Evolutionary conservation across 2,329 filamentous ascomycete genomes (phyloP), one percentile per base, ranked within the genome.

Genomic region (Bipolaris zeicola): DNA sequence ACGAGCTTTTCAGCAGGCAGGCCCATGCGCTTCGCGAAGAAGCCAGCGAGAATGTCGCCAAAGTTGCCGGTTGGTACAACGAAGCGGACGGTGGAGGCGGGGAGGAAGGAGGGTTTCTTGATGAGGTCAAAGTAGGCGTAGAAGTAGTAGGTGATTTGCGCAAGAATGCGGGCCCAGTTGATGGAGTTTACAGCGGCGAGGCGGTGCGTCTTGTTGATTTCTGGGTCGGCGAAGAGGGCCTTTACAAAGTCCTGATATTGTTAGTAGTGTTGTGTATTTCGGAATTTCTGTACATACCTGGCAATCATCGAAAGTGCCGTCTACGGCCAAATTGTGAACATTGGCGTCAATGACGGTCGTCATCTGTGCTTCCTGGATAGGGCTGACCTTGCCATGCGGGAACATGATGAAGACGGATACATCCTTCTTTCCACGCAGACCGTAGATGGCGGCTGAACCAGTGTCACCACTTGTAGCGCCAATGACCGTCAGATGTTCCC

Each of bases 121-220:
- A 82, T 83, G 33, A 99, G 87, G 13, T 88, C 81, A 79, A 97
- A 96, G 83, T 98, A 98, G 11, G 95, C 88, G 77, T 95, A 84
- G 82, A 97, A 96, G 83, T 96, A 99, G 84, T 96, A 98, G 58
- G 91, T 92, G 63, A 96, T 97, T 80, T 99, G 95, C 11, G 95
- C 94, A 36, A 99, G 85, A 66, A 99, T 98, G 67, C 95, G 85
- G 1, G 93, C 90, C 85, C 89, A 97, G 80, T 98, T 98, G 80
- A 98, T 98, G 43, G 90, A 95, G 82, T 98, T 98, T 65, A 98
- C 92, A 41, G 95, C 94, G 38, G 90, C 94, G 41, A 98, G 88
- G 65, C 91, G 92, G 71, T 94, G 86, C 1, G 85, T 87, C 66
- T 84, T 81, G 82, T 98, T 98, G 74, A 91, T 89, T 52, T 92